Percentiles rank a stretch among this genome's conserved stretches.
phyloP scores from a whole-genome alignment of 257 asterid genomes.

The Solanum ossicruentum region DNA sequence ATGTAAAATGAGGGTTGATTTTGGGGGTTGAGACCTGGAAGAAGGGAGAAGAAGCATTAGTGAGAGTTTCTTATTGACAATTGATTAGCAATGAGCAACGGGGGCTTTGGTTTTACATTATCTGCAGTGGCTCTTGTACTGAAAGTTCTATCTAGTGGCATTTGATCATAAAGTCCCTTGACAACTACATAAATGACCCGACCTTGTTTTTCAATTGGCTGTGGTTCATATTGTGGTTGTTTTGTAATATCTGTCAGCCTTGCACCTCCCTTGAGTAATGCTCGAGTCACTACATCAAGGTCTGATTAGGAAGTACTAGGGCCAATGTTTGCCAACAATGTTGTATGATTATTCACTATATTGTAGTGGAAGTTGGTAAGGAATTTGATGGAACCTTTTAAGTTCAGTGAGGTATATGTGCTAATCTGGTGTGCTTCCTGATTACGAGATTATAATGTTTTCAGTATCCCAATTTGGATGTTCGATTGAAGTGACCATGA shows the following conservation, averaged over 20 bases:
- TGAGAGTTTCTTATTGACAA: neutral
- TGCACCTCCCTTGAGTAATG: neutral
- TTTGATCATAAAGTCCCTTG: neutral
- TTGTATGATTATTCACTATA: neutral
- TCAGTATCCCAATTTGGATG: neutral
- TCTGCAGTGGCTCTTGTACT: neutral
- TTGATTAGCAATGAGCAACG: neutral
- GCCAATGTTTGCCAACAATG: neutral
- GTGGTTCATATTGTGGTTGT: neutral
- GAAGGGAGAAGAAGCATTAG: neutral
- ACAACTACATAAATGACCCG: neutral
- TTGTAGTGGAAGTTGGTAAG: neutral
- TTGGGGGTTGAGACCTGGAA: neutral
- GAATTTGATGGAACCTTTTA: neutral
- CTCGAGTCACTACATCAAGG: neutral
- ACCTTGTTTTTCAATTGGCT: neutral
- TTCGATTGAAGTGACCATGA: neutral
- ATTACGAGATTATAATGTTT: neutral
- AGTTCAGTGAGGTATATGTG: neutral
- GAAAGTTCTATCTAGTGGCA: slow-evolving; percentile 4
- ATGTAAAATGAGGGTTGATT: neutral
- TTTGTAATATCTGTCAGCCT: neutral
- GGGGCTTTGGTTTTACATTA: neutral
- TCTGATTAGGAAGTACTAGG: neutral
- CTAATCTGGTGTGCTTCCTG: neutral